Conservation (phyloP, 108 stramenopile genomes). For the Fragilariopsis cylindrus region DNA sequence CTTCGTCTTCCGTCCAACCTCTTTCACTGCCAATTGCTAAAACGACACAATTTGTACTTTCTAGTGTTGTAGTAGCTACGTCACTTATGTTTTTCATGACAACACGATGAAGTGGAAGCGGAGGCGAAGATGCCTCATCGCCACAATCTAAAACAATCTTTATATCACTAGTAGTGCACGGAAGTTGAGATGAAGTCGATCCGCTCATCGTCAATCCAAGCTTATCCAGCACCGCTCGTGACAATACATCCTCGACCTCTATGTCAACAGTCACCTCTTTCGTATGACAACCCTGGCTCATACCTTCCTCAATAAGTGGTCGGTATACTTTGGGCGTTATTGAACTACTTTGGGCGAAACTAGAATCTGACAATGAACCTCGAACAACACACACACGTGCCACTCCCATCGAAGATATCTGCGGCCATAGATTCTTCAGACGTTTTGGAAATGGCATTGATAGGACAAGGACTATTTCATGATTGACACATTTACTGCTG, state of each 20-base stretch:
- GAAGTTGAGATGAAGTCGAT: neutral
- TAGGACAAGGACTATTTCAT: neutral
- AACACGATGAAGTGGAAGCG: constrained; percentile 17
- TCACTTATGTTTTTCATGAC: constrained; percentile 18
- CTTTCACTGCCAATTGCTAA: constrained; percentile 51
- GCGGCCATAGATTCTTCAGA: neutral
- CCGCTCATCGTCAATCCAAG: constrained; percentile 16
- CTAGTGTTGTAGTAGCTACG: neutral
- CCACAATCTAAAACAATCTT: constrained; percentile 56
- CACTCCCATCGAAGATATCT: constrained; percentile 10
- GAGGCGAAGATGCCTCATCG: constrained; percentile 35
- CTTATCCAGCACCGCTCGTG: constrained; percentile 10
- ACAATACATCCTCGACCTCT: constrained; percentile 6
- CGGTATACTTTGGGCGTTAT: constrained; percentile 5
- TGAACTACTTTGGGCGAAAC: neutral
- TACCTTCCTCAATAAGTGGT: constrained; percentile 41
- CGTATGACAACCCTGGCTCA: constrained; percentile 54
- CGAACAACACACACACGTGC: neutral
- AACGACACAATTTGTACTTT: constrained; percentile 4
- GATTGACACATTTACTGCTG: neutral
- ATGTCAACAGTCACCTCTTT: constrained; percentile 38
- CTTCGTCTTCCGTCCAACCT: constrained; percentile 52
- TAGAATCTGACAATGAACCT: neutral
- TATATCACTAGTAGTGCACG: constrained; percentile 12
- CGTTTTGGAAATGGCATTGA: constrained; percentile 2